Evolutionary conservation across 495 filamentous ascomycete species (phyloP).

Genomic region (Penicillium cinerascens): DNA sequence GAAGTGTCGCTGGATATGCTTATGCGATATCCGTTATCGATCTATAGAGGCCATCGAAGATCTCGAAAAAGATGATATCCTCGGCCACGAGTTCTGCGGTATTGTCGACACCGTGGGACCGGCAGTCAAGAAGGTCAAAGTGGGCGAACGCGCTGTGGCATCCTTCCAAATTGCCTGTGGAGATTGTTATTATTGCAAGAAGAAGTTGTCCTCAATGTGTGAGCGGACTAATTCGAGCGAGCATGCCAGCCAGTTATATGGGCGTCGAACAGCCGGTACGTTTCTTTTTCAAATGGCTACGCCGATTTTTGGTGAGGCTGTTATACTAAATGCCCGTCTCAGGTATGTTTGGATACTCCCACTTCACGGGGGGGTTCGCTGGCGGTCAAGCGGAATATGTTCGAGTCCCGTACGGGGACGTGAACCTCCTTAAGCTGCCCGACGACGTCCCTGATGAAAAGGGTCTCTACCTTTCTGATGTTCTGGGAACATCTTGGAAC

Average conservation of each 20-base stretch:
- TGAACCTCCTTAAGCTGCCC: slow-evolving; percentile 1
- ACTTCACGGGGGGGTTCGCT: slow-evolving; percentile 1
- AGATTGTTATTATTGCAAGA: slow-evolving; percentile 3
- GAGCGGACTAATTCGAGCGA: slow-evolving; percentile 1
- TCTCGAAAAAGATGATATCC: slow-evolving; percentile 9
- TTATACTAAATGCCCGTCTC: not conserved
- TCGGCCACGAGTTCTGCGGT: slow-evolving; percentile 5
- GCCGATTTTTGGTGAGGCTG: not conserved
- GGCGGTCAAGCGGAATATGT: slow-evolving; percentile 5
- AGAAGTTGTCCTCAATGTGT: slow-evolving; percentile 4
- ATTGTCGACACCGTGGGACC: not conserved
- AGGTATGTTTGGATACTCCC: slow-evolving; percentile 5
- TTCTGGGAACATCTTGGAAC: slow-evolving; percentile 5
- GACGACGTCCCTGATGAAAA: slow-evolving; percentile 2
- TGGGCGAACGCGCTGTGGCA: not conserved
- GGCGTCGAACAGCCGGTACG: slow-evolving; percentile 2
- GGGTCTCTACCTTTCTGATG: slow-evolving; percentile 2
- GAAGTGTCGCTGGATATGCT: not conserved
- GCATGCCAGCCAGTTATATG: not conserved
- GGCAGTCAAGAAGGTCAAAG: slow-evolving; percentile 2
- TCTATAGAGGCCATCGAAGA: slow-evolving; percentile 14
- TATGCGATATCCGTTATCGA: slow-evolving; percentile 2
- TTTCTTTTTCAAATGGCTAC: not conserved
- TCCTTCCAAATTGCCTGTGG: slow-evolving; percentile 3
- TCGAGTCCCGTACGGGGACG: slow-evolving; percentile 1